Base-by-base conservation (phyloP, 805 yeast species). In the Ogataea wickerhamii region DNA sequence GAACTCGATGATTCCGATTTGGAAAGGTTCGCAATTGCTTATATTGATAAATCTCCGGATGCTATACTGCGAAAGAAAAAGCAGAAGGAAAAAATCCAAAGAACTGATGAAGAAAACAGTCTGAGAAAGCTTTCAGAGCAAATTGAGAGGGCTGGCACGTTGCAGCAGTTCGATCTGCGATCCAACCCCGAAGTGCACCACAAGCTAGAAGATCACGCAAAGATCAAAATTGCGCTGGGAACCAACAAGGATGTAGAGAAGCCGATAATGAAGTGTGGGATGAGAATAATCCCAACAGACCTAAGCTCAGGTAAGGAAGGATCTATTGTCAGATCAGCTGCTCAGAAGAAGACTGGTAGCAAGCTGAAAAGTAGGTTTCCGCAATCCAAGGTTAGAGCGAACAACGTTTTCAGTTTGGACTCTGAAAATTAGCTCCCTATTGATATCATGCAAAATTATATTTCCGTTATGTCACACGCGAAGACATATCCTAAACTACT, bases 31-130 rank as follows among this genome's bases (percentile, higher is more conserved):
- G 62, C 42, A n/a, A 70, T 32, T 66, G 73, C 34, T 5, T 81
- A 71, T 52, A 68, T 78, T 12, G 84, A 80, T 50, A 70, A 63
- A 23, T 71, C 82, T 1, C 70, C 76, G 2, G 75, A 67, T 28
- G 71, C 76, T 6, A 38, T 69, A 3, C 41, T 61, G 41, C 59
- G 75, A 32, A 67, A 67, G 37, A 67, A 68, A 18, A 54, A 60
- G 30, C 43, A 53, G 27, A 68, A 68, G 41, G 56, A 70, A 28
- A 66, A 64, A 27, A 49, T 60, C 18, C 41, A 65, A 6, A 56
- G 56, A 33, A 59, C 64, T 5, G 87, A 80, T 25, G 76, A 73
- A 29, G 72, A 71, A 13, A 41, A 70, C 10, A 60, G 68, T 8
- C 53, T 60, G 41, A 66, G 59, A 44, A 36, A 70, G 13, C 43